Conservation (phyloP, 371 early-diverging fungal species). For the Basidiobolus heterosporus region DNA sequence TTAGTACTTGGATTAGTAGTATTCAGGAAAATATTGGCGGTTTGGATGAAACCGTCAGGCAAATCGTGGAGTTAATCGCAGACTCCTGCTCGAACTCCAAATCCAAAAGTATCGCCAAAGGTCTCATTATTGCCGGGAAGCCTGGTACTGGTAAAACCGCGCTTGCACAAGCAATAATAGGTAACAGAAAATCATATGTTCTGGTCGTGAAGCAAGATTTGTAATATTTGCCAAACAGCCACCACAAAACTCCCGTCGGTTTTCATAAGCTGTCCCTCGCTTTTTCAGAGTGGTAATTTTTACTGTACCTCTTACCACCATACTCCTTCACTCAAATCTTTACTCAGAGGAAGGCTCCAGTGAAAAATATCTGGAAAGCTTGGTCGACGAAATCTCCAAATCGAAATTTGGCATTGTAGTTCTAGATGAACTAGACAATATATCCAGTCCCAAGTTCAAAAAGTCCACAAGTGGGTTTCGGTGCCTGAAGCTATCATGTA, state of each 20-base stretch:
- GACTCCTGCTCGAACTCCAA: background rate
- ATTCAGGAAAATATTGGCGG: too few relatives aligned
- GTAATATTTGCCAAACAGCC: too few relatives aligned
- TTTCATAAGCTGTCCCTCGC: background rate
- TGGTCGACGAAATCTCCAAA: conserved; percentile 23
- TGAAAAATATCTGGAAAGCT: background rate
- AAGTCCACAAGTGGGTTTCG: conserved; percentile 18
- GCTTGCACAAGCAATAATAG: conserved; percentile 28
- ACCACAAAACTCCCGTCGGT: background rate
- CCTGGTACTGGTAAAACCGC: conserved; percentile 50
- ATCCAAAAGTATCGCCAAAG: background rate
- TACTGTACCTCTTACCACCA: conserved; percentile 37
- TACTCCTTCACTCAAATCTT: conserved; percentile 50
- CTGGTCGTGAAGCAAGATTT: too few relatives aligned
- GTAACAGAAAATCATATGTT: conserved; percentile 11
- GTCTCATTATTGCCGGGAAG: conserved; percentile 24
- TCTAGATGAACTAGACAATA: conserved; percentile 43
- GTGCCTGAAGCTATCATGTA: conserved; percentile 8
- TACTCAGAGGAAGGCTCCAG: conserved; percentile 12
- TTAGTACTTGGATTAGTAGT: too few relatives aligned
- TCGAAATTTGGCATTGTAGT: conserved; percentile 26
- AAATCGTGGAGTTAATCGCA: background rate
- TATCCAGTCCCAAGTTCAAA: conserved; percentile 20
- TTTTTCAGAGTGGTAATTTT: background rate
- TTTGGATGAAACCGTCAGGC: background rate